phyloP scores from a whole-genome alignment of 352 stramenopile species.

The Phytophthora nicotianae region DNA sequence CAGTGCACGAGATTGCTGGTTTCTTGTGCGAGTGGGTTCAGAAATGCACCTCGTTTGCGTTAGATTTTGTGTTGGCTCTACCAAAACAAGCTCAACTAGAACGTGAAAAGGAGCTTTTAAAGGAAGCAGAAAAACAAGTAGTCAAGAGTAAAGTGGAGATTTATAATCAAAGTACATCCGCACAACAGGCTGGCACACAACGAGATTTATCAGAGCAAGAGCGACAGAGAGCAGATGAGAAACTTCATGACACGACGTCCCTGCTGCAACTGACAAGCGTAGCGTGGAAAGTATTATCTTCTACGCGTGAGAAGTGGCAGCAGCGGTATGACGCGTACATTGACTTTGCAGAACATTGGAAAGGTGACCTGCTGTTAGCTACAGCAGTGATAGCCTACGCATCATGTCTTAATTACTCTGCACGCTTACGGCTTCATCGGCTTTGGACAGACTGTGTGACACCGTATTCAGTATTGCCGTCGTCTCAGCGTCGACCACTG shows the following conservation, averaged over 20 bases:
- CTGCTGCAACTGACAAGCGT: slow-evolving; percentile 58
- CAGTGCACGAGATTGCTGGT: slow-evolving; percentile 59
- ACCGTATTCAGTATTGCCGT: slow-evolving; percentile 41
- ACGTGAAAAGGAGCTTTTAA: slow-evolving; percentile 51
- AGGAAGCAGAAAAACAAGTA: slow-evolving; percentile 42
- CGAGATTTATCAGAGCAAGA: slow-evolving; percentile 58
- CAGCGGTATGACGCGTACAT: slow-evolving; percentile 44
- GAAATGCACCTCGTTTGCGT: slow-evolving; percentile 47
- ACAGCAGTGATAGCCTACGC: slow-evolving; percentile 61
- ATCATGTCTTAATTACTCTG: slow-evolving; percentile 28
- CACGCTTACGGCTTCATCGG: slow-evolving; percentile 31
- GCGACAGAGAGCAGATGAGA: slow-evolving; percentile 49
- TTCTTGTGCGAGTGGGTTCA: slow-evolving; percentile 73
- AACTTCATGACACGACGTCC: slow-evolving; percentile 56
- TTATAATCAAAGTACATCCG: slow-evolving; percentile 41
- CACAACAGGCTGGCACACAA: slow-evolving; percentile 39
- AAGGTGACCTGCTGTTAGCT: slow-evolving; percentile 67
- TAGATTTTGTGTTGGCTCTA: slow-evolving; percentile 56
- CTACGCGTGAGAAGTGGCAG: slow-evolving; percentile 51
- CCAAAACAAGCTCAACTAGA: slow-evolving; percentile 63
- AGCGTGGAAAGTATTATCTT: slow-evolving; percentile 60
- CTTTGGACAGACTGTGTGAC: slow-evolving; percentile 46
- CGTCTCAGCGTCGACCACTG: slow-evolving; percentile 18
- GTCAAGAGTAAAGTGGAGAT: slow-evolving; percentile 41
- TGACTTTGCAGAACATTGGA: slow-evolving; percentile 45